Evolutionary conservation across 2,329 filamentous ascomycete genomes (phyloP), one percentile per base, ranked within the genome.

Genomic region (Fusarium torreyae): DNA sequence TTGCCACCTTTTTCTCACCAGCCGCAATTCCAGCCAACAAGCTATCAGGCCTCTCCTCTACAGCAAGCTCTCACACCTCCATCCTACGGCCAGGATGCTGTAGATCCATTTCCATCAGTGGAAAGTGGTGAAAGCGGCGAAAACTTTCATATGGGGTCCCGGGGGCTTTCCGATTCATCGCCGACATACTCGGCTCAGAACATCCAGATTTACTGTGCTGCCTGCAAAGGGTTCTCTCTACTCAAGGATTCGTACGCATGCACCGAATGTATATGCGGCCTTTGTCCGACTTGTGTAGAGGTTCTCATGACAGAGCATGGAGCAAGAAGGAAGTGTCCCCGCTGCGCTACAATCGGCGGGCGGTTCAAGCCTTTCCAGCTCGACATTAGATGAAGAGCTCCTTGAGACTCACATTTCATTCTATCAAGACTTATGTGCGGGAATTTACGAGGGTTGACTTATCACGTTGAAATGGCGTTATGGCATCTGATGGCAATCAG

Each of bases 231-330:
- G 38, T 85, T 94, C 18, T 94, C 91, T 52, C 83, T 91, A 13
- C 83, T 98, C 26, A 91, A 90, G 75, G 92, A 95, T 74, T 96
- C 93, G 34, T 98, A 94, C 76, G 95, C 95, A 22, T 98, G 95
- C 79, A 97, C 94, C 2, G 94, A 98, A 79, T 98, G 96, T 79
- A 97, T 98, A 68, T 97, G 94, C 77, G 95, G 94, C 17, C 87
- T 98, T 50, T 98, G 96, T 79, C 89, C 91, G 68, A 89, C 94
- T 62, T 98, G 95, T 75, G 94, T 98, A 60, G 91, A 94, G 74
- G 89, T 93, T 34, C 84, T 95, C 57, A 90, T 93, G 80, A 88
- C 87, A 72, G 92, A 94, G 77, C 91, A 94, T 77, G 89, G 91
- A 51, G 91, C 92, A 14, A 83, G 91, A 66, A 88, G 91, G 74